Base-by-base conservation (phyloP, 257 asterid species). In the Nyctanthes arbortristis region DNA sequence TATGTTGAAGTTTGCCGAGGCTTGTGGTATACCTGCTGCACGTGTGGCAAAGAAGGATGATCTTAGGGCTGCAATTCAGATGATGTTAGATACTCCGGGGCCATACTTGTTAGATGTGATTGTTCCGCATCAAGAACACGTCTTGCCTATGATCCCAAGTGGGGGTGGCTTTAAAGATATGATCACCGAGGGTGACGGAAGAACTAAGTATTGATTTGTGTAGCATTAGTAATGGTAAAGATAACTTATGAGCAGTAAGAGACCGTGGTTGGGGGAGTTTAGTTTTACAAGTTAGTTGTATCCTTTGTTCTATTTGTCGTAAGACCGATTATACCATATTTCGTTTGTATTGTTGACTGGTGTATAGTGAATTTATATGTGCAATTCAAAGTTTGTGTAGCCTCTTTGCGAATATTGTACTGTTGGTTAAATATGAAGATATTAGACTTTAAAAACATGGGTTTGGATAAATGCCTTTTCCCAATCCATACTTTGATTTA, bases 91-190 rank as follows among this genome's bases (percentile, higher is more conserved):
- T 36, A 91, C 93, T 0, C 89, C 95, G 0, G 93, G 95, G 14
- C 96, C 96, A 0, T 89, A 89, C 66, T 77, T 89, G 71, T 66
- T 89, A 80, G 97, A 91, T 77, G 95, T 89, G 29, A 78, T 88
- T 24, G 96, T 88, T 3, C 88, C 96, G 0, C 96, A 91, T 75
- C 97, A 88, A 59, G 96, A 91, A 28, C 96, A 88, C 16, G 97
- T 91, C 9, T 66, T 91, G 79, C 96, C 97, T 27, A 91, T 87
- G 96, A 91, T 91, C 66, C 97, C 96, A 0, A 85, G 94, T 32
- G 92, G 89, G 1, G 92, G 94, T 4, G 81, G 88, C 5, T 91
- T 91, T 66, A 83, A 91, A 64, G 97, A 88, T 47, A 82, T 87
- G 74, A 91, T 91, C 64, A 91, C 89, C 0, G 96, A 91, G 52